Evolutionary conservation across 306 rosid genomes (phyloP), one percentile per base, ranked within the genome.

Genomic region (Cicer yamashitae): DNA sequence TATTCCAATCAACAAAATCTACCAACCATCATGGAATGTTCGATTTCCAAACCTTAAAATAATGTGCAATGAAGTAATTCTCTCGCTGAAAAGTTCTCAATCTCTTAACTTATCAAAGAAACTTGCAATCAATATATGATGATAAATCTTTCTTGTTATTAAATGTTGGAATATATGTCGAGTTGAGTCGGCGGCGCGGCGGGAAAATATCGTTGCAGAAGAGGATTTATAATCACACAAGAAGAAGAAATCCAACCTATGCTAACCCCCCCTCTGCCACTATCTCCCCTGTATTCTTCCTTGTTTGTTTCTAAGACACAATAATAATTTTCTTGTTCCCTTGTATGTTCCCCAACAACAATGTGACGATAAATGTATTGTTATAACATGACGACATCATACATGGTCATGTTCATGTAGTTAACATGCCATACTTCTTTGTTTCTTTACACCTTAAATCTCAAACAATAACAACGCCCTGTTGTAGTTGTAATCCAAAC

Each of bases 181-280:
- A 54, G 65, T 79, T 8, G 30, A 22, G 30, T 22, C 30, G 30
- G 30, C 30, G 30, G 30, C 30, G 74, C 67, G 71, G 74, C 47
- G 82, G 80, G 83, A 83, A 78, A 75, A 65, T 83, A 82, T 56
- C 39, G 84, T 82, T 87, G 90, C 88, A 88, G 87, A 83, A 82
- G 89, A 84, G 79, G 76, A 73, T 72, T 72, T 56, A 71, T 84
- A 85, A 76, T 47, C 60, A 63, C 60, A 74, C 76, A 73, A 80
- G 59, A 83, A 74, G 60, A 83, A 71, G 64, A 81, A 58, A 25
- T 71, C 70, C 70, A 81, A 81, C 77, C 77, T 54, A 65, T 80
- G 80, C 66, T 71, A 74, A 74, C 79, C 79, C 84, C 87, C 78
- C 82, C 87, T 88, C 87, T 80, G 86, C 88, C 85, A 87, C 84